Evolutionary conservation across 345 rosid species (phyloP).

Genomic region (Linum trigynum): DNA sequence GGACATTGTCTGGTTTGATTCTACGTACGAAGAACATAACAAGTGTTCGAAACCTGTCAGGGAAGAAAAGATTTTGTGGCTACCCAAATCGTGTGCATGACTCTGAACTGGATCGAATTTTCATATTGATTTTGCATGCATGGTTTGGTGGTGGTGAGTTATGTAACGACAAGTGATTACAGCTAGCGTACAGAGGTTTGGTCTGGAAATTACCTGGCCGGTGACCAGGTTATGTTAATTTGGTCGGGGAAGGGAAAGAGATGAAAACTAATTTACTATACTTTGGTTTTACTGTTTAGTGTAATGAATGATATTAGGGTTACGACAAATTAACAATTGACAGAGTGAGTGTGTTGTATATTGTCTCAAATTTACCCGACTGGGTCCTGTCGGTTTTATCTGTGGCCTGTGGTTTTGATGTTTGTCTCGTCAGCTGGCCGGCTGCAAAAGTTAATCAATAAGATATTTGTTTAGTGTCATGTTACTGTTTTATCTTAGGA

Average conservation of each 20-base stretch:
- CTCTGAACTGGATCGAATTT: neutral
- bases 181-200: neutral
- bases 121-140: neutral
- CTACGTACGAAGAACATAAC: neutral
- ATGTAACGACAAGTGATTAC: neutral
- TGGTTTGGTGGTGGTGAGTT: neutral
- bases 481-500: too few species aligned
- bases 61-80: neutral
- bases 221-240: neutral
- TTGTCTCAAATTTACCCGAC: too few species aligned
- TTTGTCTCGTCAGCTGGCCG: too few species aligned
- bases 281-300: too few species aligned
- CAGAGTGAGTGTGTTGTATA: too few species aligned
- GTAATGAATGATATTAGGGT: too few species aligned
- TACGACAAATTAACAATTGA: too few species aligned
- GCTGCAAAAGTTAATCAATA: too few species aligned
- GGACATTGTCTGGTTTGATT: neutral
- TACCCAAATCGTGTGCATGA: neutral
- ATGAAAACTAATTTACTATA: too few species aligned
- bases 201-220: neutral
- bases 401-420: too few species aligned
- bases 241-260: neutral
- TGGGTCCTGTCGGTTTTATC: too few species aligned
- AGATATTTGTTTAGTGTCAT: too few species aligned
- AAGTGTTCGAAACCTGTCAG: neutral